Evolutionary conservation across 371 early-diverging fungal species (phyloP).

Genomic region (Gilbertella persicaria): DNA sequence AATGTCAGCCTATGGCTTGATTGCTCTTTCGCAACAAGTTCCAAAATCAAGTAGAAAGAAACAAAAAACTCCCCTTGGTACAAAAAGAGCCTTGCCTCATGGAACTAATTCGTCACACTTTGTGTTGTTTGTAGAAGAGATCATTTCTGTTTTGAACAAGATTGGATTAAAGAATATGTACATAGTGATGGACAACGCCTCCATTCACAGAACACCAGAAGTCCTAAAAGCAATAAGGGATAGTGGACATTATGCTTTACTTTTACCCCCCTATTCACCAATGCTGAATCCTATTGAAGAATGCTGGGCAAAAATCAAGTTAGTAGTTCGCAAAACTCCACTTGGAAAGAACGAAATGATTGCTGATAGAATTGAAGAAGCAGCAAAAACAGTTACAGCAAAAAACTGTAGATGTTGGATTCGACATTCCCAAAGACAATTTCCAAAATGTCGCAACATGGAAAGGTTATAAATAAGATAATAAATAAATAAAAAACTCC

Average conservation of each 20-base stretch:
- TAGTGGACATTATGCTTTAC: conserved; percentile 6
- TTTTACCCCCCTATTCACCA: conserved; percentile 10
- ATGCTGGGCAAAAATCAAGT: conserved; percentile 14
- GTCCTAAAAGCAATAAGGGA: conserved; percentile 8
- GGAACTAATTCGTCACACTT: conserved; percentile 15
- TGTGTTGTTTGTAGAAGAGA: conserved; percentile 17
- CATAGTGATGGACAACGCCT: conserved; percentile 10
- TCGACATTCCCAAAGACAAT: conserved; percentile 17
- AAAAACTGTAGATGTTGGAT: conserved; percentile 26
- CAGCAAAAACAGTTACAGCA: conserved; percentile 20
- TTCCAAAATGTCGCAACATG: conserved; percentile 14
- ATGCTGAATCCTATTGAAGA: conserved; percentile 16
- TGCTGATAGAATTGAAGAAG: conserved; percentile 23
- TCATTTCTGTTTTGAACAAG: conserved; percentile 8
- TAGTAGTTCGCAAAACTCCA: conserved; percentile 12
- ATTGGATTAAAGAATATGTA: conserved; percentile 20
- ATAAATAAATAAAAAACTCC: too few species aligned
- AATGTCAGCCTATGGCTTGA: conserved; percentile 11
- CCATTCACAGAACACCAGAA: conserved; percentile 15
- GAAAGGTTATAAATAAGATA: conserved; percentile 11
- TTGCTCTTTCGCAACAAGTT: conserved; percentile 7
- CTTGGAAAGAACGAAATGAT: conserved; percentile 17
- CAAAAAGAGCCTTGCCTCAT: conserved; percentile 9
- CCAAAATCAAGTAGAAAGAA: conserved; percentile 8
- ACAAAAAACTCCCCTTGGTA: conserved; percentile 8